phyloP scores from a whole-genome alignment of 441 rosid species.

The Croton laevigatus region DNA sequence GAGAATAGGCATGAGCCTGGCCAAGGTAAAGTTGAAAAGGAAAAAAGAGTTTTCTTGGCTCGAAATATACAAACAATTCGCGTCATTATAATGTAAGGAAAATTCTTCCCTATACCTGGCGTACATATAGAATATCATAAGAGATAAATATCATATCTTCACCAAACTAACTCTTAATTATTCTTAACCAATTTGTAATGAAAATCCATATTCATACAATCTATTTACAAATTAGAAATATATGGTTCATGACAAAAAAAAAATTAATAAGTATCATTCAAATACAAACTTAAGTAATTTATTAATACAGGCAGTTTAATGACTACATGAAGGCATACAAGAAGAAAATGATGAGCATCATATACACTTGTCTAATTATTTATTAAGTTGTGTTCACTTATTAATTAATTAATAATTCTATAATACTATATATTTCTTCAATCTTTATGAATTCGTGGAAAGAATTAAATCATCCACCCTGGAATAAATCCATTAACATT shows the following conservation, averaged over 20 bases:
- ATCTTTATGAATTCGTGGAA: not conserved
- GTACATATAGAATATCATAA: no score
- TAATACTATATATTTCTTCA: not conserved
- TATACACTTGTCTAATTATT: not conserved
- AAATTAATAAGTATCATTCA: not conserved
- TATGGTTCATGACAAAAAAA: no score
- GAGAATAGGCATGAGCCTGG: no score
- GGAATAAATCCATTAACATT: slow-evolving; percentile 47
- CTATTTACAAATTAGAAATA: not conserved
- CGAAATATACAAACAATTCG: no score
- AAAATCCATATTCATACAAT: no score
- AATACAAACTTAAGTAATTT: not conserved
- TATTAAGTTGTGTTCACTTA: not conserved
- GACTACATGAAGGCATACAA: not conserved
- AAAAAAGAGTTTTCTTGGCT: no score
- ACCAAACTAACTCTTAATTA: no score
- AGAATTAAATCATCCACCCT: slow-evolving; percentile 64
- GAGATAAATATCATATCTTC: no score
- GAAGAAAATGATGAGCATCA: not conserved
- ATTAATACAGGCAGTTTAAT: not conserved
- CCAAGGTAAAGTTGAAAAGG: no score
- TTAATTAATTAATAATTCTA: not conserved
- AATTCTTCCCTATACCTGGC: no score
- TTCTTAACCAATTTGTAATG: no score
- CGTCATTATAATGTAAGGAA: no score